Evolutionary conservation across 257 asterid species (phyloP).

Genomic region (Forsythia suspensa): DNA sequence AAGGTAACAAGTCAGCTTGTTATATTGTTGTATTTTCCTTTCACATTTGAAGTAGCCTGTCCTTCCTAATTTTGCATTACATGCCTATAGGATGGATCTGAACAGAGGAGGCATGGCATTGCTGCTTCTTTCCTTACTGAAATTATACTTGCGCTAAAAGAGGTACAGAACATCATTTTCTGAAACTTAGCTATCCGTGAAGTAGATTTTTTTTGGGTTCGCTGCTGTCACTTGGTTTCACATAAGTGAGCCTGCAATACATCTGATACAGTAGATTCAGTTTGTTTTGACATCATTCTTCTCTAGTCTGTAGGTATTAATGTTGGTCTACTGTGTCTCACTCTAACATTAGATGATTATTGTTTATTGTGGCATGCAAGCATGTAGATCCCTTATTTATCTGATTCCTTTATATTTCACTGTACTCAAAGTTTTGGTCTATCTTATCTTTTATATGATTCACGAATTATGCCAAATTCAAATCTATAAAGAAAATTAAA

Average conservation of each 20-base stretch:
- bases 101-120: constrained; percentile 50
- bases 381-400: not conserved
- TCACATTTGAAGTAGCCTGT: constrained; percentile 1
- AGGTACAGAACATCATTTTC: constrained; percentile 44
- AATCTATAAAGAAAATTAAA: not conserved
- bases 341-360: not conserved
- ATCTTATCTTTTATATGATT: not conserved
- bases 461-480: not conserved
- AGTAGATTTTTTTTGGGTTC: not conserved
- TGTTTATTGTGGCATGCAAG: not conserved
- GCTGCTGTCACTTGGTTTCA: constrained; percentile 16
- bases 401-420: not conserved
- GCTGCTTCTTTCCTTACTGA: constrained; percentile 79
- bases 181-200: not conserved
- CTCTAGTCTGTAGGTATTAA: not conserved
- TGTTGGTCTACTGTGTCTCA: not conserved
- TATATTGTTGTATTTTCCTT: not conserved
- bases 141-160: constrained; percentile 83
- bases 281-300: not conserved
- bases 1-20: constrained; percentile 48
- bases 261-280: not conserved
- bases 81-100: constrained; percentile 60
- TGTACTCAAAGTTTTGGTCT: not conserved
- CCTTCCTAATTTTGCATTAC: constrained; percentile 20
- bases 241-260: constrained; percentile 2